A percentile compares a stretch with the other conserved stretches of the same genome.
Conservation (phyloP, 106 monocot species). For the Ottelia alismoides region DNA sequence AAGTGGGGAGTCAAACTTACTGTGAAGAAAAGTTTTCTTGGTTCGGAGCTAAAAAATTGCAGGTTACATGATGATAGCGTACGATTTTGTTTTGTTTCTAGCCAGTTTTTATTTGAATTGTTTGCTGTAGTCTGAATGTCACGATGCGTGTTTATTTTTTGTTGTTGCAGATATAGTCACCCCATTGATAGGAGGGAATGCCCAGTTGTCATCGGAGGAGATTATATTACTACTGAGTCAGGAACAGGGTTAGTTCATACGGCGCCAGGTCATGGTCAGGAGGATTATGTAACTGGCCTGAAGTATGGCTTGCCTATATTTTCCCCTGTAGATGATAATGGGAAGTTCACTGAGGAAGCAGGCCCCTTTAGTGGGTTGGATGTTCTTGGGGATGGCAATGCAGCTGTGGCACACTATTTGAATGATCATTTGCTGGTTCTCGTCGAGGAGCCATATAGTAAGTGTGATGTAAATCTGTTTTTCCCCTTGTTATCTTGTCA, state of each 20-base stretch:
- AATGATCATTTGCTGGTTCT: constrained; percentile 55
- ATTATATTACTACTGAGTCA: constrained; percentile 90
- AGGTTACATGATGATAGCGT: constrained; percentile 55
- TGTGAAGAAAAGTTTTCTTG: constrained; percentile 57
- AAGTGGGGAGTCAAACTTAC: constrained; percentile 70
- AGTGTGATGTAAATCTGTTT: too few relatives aligned
- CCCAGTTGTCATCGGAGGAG: constrained; percentile 93
- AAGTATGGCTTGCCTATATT: constrained; percentile 88
- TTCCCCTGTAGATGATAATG: constrained; percentile 91
- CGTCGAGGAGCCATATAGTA: constrained; percentile 87
- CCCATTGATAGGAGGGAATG: constrained; percentile 71
- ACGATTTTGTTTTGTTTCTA: not conserved
- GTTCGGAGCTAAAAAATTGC: constrained; percentile 75
- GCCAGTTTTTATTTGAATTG: too few relatives aligned
- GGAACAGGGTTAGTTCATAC: constrained; percentile 99
- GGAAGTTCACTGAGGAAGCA: constrained; percentile 90
- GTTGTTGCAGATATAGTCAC: constrained; percentile 60
- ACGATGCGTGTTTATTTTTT: too few relatives aligned
- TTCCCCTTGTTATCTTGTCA: not conserved
- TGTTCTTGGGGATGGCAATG: constrained; percentile 80
- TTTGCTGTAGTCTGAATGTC: too few relatives aligned
- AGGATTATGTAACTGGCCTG: constrained; percentile 88
- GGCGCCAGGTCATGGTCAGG: constrained; percentile 98
- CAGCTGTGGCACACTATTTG: constrained; percentile 58
- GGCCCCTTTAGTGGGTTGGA: constrained; percentile 68